Evolutionary conservation across 371 early-diverging fungal species (phyloP).

Genomic region (Circinella minor): DNA sequence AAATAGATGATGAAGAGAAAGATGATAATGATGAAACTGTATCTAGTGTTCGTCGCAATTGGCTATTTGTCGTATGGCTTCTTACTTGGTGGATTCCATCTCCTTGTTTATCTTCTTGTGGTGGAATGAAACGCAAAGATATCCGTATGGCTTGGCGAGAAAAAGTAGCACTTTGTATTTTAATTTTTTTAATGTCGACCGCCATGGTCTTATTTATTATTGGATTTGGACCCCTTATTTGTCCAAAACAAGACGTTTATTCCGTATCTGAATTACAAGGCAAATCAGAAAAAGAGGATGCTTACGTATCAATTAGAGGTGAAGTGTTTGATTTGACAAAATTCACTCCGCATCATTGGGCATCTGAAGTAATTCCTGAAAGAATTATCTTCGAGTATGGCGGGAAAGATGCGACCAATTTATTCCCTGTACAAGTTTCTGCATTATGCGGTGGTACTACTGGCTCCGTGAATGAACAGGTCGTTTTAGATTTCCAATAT

Average conservation of each 20-base stretch:
- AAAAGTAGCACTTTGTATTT: conserved; percentile 79
- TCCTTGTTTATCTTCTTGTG: conserved; percentile 64
- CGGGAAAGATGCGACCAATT: conserved; percentile 66
- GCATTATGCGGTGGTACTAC: conserved; percentile 48
- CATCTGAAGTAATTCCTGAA: conserved; percentile 47
- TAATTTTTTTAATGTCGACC: conserved; percentile 66
- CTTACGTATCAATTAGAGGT: conserved; percentile 71
- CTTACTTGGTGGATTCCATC: conserved; percentile 91
- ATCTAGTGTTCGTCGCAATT: conserved; percentile 63
- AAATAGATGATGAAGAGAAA: conserved; percentile 16
- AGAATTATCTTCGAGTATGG: conserved; percentile 62
- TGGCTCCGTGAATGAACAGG: conserved; percentile 38
- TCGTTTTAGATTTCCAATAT: conserved; percentile 40
- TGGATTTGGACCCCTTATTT: conserved; percentile 83
- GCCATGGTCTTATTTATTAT: conserved; percentile 66
- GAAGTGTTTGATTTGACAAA: conserved; percentile 73
- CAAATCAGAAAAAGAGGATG: conserved; percentile 39
- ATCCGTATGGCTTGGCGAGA: conserved; percentile 89
- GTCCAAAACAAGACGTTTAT: conserved; percentile 81
- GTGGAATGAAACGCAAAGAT: conserved; percentile 79
- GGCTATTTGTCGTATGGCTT: conserved; percentile 84
- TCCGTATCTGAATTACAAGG: conserved; percentile 48
- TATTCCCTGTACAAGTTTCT: conserved; percentile 81
- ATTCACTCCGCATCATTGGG: conserved; percentile 63
- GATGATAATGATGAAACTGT: conserved; percentile 21